Conservation (phyloP, 108 stramenopile species). For the Discostella stelligeroides region DNA sequence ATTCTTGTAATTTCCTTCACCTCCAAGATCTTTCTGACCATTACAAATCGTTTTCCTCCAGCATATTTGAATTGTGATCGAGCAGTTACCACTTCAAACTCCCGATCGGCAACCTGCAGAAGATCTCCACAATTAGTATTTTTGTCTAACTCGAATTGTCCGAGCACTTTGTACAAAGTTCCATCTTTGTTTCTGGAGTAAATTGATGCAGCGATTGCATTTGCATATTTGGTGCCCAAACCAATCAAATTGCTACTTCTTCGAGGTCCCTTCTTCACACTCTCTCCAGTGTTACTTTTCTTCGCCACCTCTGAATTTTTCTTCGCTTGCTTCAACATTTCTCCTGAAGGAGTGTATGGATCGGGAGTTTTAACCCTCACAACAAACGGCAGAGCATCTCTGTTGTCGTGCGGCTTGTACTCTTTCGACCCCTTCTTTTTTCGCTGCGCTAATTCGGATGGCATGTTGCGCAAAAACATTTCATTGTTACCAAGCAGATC, state of each 20-base stretch:
- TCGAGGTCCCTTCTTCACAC: conserved; percentile 17
- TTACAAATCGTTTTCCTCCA: conserved; percentile 74
- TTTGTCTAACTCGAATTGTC: conserved; percentile 76
- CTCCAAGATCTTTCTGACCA: conserved; percentile 82
- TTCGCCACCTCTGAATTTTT: conserved; percentile 40
- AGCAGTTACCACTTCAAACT: conserved; percentile 62
- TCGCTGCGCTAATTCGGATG: conserved; percentile 21
- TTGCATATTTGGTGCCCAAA: conserved; percentile 23
- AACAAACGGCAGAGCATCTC: conserved; percentile 74
- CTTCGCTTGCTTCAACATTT: conserved; percentile 54
- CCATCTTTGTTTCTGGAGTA: conserved; percentile 26
- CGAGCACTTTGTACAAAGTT: conserved; percentile 54
- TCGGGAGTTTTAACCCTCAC: conserved; percentile 72
- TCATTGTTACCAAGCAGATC: conserved; percentile 56
- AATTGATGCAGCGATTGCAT: conserved; percentile 53
- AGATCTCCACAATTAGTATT: conserved; percentile 79
- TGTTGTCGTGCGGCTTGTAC: conserved; percentile 74
- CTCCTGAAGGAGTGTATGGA: conserved; percentile 65
- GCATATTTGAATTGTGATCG: conserved; percentile 68
- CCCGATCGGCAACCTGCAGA: conserved; percentile 58
- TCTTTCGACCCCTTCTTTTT: conserved; percentile 48
- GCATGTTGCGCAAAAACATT: conserved; percentile 57
- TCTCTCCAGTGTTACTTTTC: conserved; percentile 16
- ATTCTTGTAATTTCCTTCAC: conserved; percentile 75
- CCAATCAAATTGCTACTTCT: conserved; percentile 37